Percentiles rank a stretch among this genome's conserved stretches.
These are phyloP conservation scores for Aspergillus terreus DNA, from an alignment of 2,329 filamentous ascomycete species.

Conservation along the genomic window DNA sequence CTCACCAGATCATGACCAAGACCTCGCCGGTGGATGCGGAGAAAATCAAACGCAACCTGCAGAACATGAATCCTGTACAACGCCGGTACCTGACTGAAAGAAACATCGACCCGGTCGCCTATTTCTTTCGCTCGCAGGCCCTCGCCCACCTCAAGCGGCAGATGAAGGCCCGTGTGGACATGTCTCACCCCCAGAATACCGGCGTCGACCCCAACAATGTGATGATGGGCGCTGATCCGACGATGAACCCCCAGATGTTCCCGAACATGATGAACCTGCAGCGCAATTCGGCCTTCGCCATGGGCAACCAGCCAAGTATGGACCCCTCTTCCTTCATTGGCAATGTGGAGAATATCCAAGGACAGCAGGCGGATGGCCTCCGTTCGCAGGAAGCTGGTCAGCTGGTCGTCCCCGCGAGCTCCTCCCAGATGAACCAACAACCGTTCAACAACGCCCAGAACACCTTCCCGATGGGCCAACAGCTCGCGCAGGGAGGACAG, in stretches of 20 bases:
- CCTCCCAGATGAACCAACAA: conserved; percentile 46
- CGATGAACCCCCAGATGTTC: conserved; percentile 39
- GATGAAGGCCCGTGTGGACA: conserved; percentile 29
- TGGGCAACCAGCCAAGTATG: conserved; percentile 28
- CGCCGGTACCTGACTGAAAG: conserved; percentile 43
- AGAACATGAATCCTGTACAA: conserved; percentile 46
- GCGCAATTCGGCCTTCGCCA: conserved; percentile 34
- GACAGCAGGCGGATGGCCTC: conserved; percentile 60
- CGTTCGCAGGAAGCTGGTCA: conserved; percentile 60
- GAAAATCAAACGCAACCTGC: conserved; percentile 46
- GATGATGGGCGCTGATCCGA: conserved; percentile 32
- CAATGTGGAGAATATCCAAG: conserved; percentile 54
- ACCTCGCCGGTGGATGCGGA: conserved; percentile 44
- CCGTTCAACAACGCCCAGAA: conserved; percentile 41
- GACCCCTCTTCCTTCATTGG: conserved; percentile 39
- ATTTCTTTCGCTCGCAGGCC: conserved; percentile 50
- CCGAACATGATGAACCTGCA: conserved; percentile 41
- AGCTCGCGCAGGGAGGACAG: conserved; percentile 38
- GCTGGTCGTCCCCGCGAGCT: conserved; percentile 62
- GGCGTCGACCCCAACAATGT: conserved; percentile 27
- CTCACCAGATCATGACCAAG: conserved; percentile 45
- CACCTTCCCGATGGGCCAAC: conserved; percentile 38
- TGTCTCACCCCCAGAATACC: conserved; percentile 27
- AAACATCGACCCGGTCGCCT: conserved; percentile 48
- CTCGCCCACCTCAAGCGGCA: conserved; percentile 39